Base-by-base conservation (phyloP, 176 grass and related monocot species). In the Eragrostis curvula region DNA sequence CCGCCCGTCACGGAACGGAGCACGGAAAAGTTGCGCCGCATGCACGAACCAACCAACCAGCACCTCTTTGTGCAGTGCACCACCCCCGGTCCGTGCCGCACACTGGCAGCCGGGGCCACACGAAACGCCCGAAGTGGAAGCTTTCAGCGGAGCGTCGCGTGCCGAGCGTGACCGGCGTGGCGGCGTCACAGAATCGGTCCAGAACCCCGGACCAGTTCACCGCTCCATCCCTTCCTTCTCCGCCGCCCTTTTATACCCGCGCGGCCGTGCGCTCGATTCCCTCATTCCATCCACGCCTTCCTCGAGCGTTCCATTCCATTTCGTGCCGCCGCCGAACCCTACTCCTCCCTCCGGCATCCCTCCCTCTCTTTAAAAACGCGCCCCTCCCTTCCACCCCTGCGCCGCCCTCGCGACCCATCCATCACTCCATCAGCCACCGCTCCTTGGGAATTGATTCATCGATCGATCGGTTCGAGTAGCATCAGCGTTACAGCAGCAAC, bases 271-370 rank as follows among this genome's bases (percentile, higher is more conserved):
- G 56, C 21, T 65, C 41, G 29, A 78, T 66, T 17, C 41, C 62
- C 62, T 45, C 13, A 13, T 17, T 8, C n/a, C 24, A 40, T 15
- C 63, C 83, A 63, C 67, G 59, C 6, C 73, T 91, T 79, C 79
- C 83, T 61, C 73, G 60, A 74, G 63, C 74, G 70, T 88, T 85
- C 89, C 82, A 39, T 25, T 46, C 85, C 70, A n/a, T 78, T 8
- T 68, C 29, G 52, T n/a, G 58, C 32, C 32, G 32, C 32, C 32
- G 32, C 23, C 24, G 11, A 61, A 28, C 58, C 58, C 58, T 61
- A 28, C 23, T 6, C 51, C 51, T 5, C 58, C 41, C 55, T 46
- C 23, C 77, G 30, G 15, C 61, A 36, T 36, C 32, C 32, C 32
- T 36, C 12, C n/a, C n/a, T 3, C 66, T 68, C 85, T 48, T 87